Conservation (phyloP, 768 basidiomycete genomes). For the Mycena venus region DNA sequence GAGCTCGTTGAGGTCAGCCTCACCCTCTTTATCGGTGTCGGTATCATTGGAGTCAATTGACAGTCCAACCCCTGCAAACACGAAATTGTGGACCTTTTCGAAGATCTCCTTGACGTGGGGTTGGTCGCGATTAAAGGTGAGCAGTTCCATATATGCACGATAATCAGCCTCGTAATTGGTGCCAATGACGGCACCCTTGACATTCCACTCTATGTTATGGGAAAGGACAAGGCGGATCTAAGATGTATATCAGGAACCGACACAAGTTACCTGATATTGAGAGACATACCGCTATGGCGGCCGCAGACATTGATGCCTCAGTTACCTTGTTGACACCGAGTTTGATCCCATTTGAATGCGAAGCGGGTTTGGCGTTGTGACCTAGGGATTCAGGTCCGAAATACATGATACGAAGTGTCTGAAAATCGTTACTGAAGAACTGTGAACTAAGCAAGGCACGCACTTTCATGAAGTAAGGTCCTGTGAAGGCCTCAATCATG, state of each 20-base stretch:
- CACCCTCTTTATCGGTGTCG: neutral
- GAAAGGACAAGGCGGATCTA: neutral
- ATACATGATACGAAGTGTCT: neutral
- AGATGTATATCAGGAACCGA: neutral
- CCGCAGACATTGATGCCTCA: neutral
- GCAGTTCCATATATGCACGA: neutral
- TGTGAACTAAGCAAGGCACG: neutral
- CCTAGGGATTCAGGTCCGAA: neutral
- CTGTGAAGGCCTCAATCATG: neutral
- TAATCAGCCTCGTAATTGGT: constrained; percentile 1
- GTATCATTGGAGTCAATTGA: neutral
- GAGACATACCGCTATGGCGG: neutral
- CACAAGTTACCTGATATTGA: neutral
- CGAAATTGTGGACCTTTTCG: neutral
- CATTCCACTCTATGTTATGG: neutral
- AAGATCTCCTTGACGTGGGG: constrained; percentile 10
- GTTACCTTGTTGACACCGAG: neutral
- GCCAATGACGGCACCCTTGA: neutral
- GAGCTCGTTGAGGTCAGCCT: neutral
- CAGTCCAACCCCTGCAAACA: neutral
- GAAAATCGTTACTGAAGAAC: neutral
- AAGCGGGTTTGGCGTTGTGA: neutral
- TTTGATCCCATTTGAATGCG: neutral
- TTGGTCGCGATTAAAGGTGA: neutral
- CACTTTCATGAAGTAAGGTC: neutral